phyloP scores from a whole-genome alignment of 2,329 filamentous ascomycete species.

The Chaetomiaceae sp. region DNA sequence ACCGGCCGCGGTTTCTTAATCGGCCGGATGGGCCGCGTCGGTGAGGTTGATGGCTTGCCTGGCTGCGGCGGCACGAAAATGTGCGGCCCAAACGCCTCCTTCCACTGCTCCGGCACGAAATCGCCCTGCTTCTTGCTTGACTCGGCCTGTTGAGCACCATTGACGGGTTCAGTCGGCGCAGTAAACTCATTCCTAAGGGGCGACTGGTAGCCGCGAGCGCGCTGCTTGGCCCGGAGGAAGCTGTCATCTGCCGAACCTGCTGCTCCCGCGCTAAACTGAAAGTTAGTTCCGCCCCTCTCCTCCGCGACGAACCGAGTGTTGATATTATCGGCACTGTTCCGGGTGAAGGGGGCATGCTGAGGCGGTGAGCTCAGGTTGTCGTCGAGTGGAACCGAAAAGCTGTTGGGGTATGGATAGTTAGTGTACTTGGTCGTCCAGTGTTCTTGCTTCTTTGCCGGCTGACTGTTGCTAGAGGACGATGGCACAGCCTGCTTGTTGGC shows the following conservation, averaged over 20 bases:
- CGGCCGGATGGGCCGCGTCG: constrained; percentile 42
- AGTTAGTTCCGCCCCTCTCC: constrained; percentile 36
- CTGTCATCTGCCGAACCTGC: constrained; percentile 28
- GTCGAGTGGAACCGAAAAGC: constrained; percentile 48
- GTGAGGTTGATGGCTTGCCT: constrained; percentile 38
- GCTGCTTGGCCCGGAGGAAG: constrained; percentile 30
- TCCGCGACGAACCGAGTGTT: constrained; percentile 56
- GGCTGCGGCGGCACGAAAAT: constrained; percentile 48
- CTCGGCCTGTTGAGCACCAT: constrained; percentile 18
- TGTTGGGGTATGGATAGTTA: constrained; percentile 32
- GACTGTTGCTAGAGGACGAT: not conserved
- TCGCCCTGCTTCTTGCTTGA: constrained; percentile 26
- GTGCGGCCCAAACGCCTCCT: constrained; percentile 49
- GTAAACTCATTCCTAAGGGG: constrained; percentile 30
- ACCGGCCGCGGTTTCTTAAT: constrained; percentile 59
- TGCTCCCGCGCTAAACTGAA: constrained; percentile 49
- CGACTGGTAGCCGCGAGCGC: constrained; percentile 40
- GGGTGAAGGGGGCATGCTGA: constrained; percentile 40
- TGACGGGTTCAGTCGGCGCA: constrained; percentile 20
- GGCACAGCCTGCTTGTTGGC: not conserved
- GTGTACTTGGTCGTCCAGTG: constrained; percentile 20
- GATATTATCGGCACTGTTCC: constrained; percentile 55
- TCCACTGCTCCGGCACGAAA: constrained; percentile 53
- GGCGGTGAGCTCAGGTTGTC: constrained; percentile 36
- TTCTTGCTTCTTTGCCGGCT: constrained; percentile 8